Base-by-base conservation (phyloP, 495 filamentous ascomycete species). In the Melanomma pulvis-pyrius region DNA sequence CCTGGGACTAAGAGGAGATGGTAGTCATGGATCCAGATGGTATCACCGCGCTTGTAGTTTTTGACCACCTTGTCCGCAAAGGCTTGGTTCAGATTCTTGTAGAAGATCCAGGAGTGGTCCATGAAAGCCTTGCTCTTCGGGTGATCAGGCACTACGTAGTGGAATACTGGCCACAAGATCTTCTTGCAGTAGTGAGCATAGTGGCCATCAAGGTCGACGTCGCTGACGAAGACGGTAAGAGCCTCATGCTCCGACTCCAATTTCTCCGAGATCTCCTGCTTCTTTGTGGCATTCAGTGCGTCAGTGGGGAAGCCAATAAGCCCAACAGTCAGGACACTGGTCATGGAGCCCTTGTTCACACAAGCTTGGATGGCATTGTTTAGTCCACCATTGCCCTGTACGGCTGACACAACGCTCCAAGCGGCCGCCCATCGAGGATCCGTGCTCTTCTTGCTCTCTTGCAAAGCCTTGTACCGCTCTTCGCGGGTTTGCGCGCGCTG, bases 41-140 rank as follows among this genome's bases (percentile, higher is more conserved):
- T 85, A 75, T 97, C 93, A 26, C 90, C 92, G 4, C 88, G 86
- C 77, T 96, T 96, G 86, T 93, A 97, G 76, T 91, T 90, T 76
- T 87, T 88, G 30, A 94, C 84, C 56, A 96, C 92, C 70, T 86
- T 87, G 70, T 97, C 88, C 5, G 93, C 93, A 75, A 96, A 96
- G 2, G 87, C 91, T 75, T 92, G 88, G 78, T 96, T 96, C 70
- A 96, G 80, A 44, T 89, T 90, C 61, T 91, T 89, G 73, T 97
- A 97, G 77, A 91, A 96, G 70, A 91, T 84, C 92, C 92, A 97
- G 1, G 92, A 96, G 71, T 97, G 92, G 73, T 97, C 93, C 74
- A 92, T 88, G 73, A 96, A 97, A 0, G 93, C 93, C 79, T 97
- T 97, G 85, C 91, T 96, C 81, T 96, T 96, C 12, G 93, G 93